phyloP scores from a whole-genome alignment of 148 eudicot genomes.

The Silene latifolia region DNA sequence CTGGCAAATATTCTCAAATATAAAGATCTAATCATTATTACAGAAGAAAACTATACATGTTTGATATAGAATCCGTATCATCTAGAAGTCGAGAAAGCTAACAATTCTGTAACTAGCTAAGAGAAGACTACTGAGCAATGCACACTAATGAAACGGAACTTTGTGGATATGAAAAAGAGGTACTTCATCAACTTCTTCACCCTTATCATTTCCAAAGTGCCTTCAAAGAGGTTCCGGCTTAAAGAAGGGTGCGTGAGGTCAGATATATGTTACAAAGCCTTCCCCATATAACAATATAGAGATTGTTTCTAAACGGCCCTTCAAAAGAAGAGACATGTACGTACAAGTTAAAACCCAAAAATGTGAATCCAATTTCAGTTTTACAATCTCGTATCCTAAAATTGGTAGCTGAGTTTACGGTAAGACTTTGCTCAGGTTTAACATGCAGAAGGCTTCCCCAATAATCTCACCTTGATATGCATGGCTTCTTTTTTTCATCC shows the following conservation, averaged over 20 bases:
- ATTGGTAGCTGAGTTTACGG: not conserved
- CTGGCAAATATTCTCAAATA: constrained; percentile 40
- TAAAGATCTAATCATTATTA: not conserved
- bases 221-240: too few relatives aligned
- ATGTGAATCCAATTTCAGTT: too few relatives aligned
- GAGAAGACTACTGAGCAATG: not conserved
- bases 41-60: not conserved
- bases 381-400: too few relatives aligned
- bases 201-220: too few relatives aligned
- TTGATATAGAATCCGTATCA: not conserved
- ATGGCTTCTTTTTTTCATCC: not conserved
- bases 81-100: not conserved
- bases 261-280: too few relatives aligned
- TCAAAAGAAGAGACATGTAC: too few relatives aligned
- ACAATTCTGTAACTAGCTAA: not conserved
- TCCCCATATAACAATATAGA: too few relatives aligned
- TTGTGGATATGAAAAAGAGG: too few relatives aligned
- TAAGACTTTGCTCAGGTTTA: not conserved
- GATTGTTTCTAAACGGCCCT: too few relatives aligned
- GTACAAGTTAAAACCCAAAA: too few relatives aligned
- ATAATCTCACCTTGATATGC: not conserved
- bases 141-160: not conserved
- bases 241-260: too few relatives aligned
- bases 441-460: not conserved
- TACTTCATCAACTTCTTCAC: too few relatives aligned